Evolutionary conservation across 164 flowering plant genomes (phyloP), one percentile per base, ranked within the genome.

Genomic region (Sedum album): DNA sequence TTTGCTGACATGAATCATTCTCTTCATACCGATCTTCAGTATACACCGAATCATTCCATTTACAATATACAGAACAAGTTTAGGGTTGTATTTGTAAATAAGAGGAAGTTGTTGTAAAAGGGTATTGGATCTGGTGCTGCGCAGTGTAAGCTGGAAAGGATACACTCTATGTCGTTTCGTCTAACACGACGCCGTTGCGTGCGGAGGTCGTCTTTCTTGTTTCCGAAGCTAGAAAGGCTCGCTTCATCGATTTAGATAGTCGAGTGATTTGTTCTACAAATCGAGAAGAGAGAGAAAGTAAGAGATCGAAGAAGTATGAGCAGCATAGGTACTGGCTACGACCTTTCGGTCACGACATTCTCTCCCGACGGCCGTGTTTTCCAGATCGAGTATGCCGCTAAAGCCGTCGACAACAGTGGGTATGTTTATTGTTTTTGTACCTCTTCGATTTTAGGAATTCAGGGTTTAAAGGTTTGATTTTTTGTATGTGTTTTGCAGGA

Each of bases 341-440:
- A 93, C 79, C 93, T 93, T 4, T 93, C 98, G 1, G 98, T 93
- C 64, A 93, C 98, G 9, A 94, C 96, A 5, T 94, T 91, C 86
- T 94, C 98, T 7, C 97, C 97, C 14, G 97, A 94, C 68, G 98
- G 98, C 23, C 89, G 98, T 20, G 96, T 94, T 36, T 94, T 94
- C 68, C 98, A 91, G 96, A 91, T 91, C 86, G 98, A 91, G 65
- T 94, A 94, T 79, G 98, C 97, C 9, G 87, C 95, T 69, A 93
- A 93, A 72, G 96, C 98, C 26, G 97, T 93, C 73, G 98, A 93
- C 71, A 91, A 93, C 79, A 89, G 96, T 76, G 97, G 97, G 91
- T 90, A 11, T 17, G 48, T 44, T 44, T 44, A n/a, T 42, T 6
- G 72, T n/a, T 23, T 65, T 26, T 35, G 5, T 10, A 20, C 36